phyloP scores from a whole-genome alignment of 2,329 filamentous ascomycete genomes.

The Zopfia rhizophila region DNA sequence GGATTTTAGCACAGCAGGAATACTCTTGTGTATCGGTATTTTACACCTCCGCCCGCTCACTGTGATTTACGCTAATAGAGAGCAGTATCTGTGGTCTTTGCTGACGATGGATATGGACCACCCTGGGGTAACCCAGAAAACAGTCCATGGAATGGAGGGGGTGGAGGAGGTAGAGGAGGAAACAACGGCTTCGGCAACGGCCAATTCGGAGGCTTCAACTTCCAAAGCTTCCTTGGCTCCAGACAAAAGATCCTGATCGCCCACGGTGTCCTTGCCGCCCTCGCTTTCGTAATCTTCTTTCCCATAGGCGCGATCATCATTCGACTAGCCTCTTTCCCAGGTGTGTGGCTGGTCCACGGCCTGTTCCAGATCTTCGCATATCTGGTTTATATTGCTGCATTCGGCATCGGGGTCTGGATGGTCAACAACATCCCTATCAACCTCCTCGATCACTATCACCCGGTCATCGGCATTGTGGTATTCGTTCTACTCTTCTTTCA shows the following conservation, averaged over 20 bases:
- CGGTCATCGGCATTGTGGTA: conserved; percentile 64
- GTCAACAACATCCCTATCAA: conserved; percentile 46
- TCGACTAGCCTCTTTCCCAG: conserved; percentile 52
- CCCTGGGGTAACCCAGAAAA: no score
- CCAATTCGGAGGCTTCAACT: conserved; percentile 13
- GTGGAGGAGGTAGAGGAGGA: conserved; percentile 6
- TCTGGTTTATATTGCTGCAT: conserved; percentile 59
- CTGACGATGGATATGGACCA: conserved; percentile 22
- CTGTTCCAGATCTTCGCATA: conserved; percentile 61
- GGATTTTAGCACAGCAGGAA: conserved; percentile 6
- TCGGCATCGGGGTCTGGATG: conserved; percentile 63
- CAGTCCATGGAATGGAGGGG: no score
- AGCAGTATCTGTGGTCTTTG: conserved; percentile 21
- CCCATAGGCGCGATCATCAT: conserved; percentile 57
- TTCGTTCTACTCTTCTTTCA: conserved; percentile 64
- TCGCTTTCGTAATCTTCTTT: conserved; percentile 58
- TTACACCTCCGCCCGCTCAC: not conserved
- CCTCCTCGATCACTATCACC: conserved; percentile 55
- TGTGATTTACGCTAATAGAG: conserved; percentile 8
- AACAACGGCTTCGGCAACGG: conserved; percentile 5
- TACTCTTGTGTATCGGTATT: conserved; percentile 19
- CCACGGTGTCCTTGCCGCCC: conserved; percentile 55
- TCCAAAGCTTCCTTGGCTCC: conserved; percentile 3
- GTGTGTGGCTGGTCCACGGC: conserved; percentile 55
- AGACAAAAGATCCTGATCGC: conserved; percentile 46